These are phyloP conservation scores for Coemansia sp. DNA, from an alignment of 192 early-diverging fungal species.

Conservation along the genomic window DNA sequence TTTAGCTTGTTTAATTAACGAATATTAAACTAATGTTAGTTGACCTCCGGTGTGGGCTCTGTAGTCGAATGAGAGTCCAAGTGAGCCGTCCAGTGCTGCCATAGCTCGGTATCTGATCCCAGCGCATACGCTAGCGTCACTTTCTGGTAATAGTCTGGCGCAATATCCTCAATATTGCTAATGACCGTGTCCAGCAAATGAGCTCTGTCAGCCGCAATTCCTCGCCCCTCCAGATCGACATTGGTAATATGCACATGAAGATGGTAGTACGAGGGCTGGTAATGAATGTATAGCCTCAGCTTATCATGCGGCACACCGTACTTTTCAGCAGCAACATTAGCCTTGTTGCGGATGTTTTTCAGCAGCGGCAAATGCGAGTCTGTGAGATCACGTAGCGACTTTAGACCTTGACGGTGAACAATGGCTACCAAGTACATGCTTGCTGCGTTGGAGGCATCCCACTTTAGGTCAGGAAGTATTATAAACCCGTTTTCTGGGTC, in stretches of 20 bases:
- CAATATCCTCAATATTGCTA: constrained; percentile 64
- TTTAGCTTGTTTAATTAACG: too few species aligned
- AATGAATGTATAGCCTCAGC: constrained; percentile 72
- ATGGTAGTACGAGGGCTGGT: constrained; percentile 82
- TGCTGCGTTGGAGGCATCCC: constrained; percentile 64
- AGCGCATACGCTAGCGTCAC: constrained; percentile 61
- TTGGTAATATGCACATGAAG: constrained; percentile 79
- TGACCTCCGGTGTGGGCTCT: too few species aligned
- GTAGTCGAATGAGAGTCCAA: not conserved
- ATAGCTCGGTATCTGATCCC: constrained; percentile 54
- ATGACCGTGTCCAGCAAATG: constrained; percentile 71
- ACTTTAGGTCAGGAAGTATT: constrained; percentile 77
- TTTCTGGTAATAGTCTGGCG: constrained; percentile 64
- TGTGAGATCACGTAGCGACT: constrained; percentile 65
- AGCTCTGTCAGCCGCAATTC: constrained; percentile 63
- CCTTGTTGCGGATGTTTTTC: constrained; percentile 60
- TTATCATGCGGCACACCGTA: constrained; percentile 58
- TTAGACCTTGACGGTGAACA: constrained; percentile 56
- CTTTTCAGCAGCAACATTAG: constrained; percentile 45
- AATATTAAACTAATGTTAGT: not conserved
- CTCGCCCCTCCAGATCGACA: constrained; percentile 57
- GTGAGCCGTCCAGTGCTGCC: constrained; percentile 24
- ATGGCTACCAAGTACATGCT: constrained; percentile 69
- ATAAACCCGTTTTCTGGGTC: constrained; percentile 68
- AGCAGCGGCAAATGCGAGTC: constrained; percentile 62